Evolutionary conservation across 192 early-diverging fungal genomes (phyloP).

Genomic region (Chytriomyces hyalinus): DNA sequence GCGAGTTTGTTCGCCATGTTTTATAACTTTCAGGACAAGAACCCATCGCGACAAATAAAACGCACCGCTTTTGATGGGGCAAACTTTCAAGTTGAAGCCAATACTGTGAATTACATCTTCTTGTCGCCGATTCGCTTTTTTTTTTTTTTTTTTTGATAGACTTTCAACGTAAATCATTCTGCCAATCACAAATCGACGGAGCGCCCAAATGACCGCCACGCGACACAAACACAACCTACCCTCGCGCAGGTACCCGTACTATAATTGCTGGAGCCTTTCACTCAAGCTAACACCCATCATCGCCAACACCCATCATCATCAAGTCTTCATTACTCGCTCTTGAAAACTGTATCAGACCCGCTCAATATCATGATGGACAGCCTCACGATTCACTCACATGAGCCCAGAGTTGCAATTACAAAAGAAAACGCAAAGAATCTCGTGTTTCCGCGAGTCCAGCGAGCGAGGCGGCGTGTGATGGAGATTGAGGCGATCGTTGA

Average conservation of each 20-base stretch:
- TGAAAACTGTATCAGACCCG: slow-evolving; percentile 28
- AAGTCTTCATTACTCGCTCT: slow-evolving; percentile 16
- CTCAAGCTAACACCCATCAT: neutral
- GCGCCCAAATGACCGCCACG: neutral
- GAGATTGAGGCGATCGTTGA: slow-evolving; percentile 24
- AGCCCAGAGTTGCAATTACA: neutral
- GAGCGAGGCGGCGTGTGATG: slow-evolving; percentile 9
- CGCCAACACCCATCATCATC: neutral
- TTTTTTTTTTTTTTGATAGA: too few relatives aligned
- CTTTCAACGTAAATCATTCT: neutral
- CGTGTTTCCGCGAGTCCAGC: slow-evolving; percentile 26
- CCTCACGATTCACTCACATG: neutral
- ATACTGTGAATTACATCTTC: too few relatives aligned
- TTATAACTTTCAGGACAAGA: too few relatives aligned
- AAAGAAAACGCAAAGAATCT: slow-evolving; percentile 1
- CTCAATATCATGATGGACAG: neutral
- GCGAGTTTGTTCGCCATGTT: too few relatives aligned
- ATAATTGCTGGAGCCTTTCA: neutral
- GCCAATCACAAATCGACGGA: neutral
- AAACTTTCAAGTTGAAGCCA: too few relatives aligned
- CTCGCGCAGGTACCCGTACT: neutral
- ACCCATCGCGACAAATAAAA: too few relatives aligned
- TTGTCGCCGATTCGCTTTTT: too few relatives aligned
- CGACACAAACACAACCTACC: neutral
- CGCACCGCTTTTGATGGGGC: too few relatives aligned